Conservation (phyloP, 2,329 filamentous ascomycete genomes). For the Penicillium fuscoglaucum region DNA sequence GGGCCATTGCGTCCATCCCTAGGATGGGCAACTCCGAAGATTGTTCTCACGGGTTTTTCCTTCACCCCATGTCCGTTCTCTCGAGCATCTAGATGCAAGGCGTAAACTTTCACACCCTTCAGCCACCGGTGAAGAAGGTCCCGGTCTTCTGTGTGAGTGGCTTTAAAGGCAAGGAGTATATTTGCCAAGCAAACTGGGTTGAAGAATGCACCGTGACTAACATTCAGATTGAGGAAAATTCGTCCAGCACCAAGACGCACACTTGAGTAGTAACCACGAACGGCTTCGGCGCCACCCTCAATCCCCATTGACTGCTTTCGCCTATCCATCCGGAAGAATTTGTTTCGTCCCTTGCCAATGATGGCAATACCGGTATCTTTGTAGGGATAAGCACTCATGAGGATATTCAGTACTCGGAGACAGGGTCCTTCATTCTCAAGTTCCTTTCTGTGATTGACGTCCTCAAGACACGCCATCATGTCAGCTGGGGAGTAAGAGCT, state of each 20-base stretch:
- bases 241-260: constrained; percentile 16
- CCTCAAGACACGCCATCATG: background rate
- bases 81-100: constrained; percentile 7
- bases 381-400: constrained; percentile 17
- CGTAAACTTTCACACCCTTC: constrained; percentile 14
- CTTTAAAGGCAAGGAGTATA: background rate
- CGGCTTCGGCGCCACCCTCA: constrained; percentile 15
- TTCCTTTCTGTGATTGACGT: background rate
- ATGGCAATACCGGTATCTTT: constrained; percentile 6
- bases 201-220: constrained; percentile 24
- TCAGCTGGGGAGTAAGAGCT: background rate
- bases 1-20: constrained; percentile 8
- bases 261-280: constrained; percentile 24
- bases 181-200: background rate
- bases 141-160: background rate
- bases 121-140: constrained; percentile 11
- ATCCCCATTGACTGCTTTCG: constrained; percentile 11
- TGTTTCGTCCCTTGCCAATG: constrained; percentile 18
- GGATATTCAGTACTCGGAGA: constrained; percentile 20
- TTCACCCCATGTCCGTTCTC: background rate
- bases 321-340: constrained; percentile 20
- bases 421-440: constrained; percentile 1
- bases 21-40: constrained; percentile 16
- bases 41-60: constrained; percentile 2
- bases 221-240: constrained; percentile 23